These are phyloP conservation scores for Cardiospermum halicacabum DNA, from an alignment of 345 rosid species.

Conservation along the genomic window DNA sequence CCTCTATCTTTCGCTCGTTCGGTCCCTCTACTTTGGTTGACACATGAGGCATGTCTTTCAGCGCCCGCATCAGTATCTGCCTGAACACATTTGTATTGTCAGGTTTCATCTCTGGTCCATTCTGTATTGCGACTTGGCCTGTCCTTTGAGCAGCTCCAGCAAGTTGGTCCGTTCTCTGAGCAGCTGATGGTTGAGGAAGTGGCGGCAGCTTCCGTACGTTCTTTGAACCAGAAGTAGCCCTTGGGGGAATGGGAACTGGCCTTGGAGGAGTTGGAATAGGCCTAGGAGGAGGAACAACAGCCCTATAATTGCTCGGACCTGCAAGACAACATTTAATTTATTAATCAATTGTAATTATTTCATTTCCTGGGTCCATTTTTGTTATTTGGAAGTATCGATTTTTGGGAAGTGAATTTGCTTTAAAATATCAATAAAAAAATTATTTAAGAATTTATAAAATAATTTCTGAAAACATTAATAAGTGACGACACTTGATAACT, in stretches of 20 bases:
- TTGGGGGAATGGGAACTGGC: slow-evolving; percentile 53
- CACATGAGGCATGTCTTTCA: slow-evolving; percentile 87
- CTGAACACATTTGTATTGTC: slow-evolving; percentile 12
- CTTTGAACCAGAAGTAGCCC: slow-evolving; percentile 27
- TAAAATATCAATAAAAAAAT: no score
- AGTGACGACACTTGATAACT: no score
- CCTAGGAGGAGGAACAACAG: no score
- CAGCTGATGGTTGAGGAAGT: background rate
- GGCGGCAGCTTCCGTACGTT: slow-evolving; percentile 19
- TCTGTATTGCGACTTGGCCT: slow-evolving; percentile 3
- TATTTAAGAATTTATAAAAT: no score
- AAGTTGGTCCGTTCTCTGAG: slow-evolving; percentile 11
- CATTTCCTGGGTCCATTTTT: no score
- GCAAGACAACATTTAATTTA: no score
- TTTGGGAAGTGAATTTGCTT: no score
- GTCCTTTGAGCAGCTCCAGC: slow-evolving; percentile 12
- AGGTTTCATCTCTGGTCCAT: background rate
- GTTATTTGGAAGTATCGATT: no score
- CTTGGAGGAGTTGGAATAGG: no score
- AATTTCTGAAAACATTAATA: no score
- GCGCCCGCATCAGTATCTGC: slow-evolving; percentile 31
- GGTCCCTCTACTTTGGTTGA: slow-evolving; percentile 78
- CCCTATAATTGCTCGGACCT: no score
- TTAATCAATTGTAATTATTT: no score
- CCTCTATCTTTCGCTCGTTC: slow-evolving; percentile 66